A percentile compares a stretch with the other conserved stretches of the same genome.
These are phyloP conservation scores for Areca catechu DNA, from an alignment of 176 grass and related monocot species.

Conservation along the genomic window DNA sequence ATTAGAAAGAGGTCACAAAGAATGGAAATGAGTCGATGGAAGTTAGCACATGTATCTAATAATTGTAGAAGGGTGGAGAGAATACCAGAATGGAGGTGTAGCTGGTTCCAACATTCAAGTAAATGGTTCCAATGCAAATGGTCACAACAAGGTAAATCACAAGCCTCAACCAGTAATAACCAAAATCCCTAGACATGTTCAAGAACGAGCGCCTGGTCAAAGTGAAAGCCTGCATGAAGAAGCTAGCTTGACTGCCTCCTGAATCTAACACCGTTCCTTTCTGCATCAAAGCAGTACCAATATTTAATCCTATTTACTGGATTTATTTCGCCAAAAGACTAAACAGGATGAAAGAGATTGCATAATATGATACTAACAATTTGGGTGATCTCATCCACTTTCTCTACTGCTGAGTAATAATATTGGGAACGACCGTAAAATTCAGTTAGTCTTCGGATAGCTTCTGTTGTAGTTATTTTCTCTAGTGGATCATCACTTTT, in stretches of 20 bases:
- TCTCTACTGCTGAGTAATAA: no score
- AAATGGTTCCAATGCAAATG: conserved; percentile 91
- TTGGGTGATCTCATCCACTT: no score
- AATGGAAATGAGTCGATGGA: no score
- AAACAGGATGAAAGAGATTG: no score
- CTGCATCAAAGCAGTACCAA: conserved; percentile 26
- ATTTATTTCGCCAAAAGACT: no score
- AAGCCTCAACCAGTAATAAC: conserved; percentile 97
- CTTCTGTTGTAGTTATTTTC: no score
- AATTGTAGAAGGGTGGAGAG: background rate
- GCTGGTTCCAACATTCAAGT: conserved; percentile 82
- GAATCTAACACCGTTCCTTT: conserved; percentile 85
- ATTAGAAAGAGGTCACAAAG: no score
- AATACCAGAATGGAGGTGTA: conserved; percentile 90
- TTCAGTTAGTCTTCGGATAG: no score
- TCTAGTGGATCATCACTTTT: no score
- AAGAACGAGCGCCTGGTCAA: conserved; percentile 73
- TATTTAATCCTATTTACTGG: no score
- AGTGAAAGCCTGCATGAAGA: conserved; percentile 61
- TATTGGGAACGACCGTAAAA: no score
- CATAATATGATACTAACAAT: no score
- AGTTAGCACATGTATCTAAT: conserved; percentile 1
- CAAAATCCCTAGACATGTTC: conserved; percentile 95
- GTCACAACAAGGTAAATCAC: conserved; percentile 90
- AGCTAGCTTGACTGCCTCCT: conserved; percentile 93